A percentile compares a stretch with the other conserved stretches of the same genome.
Evolutionary conservation across 2,329 filamentous ascomycete species (phyloP).

Genomic region (Didymella glomerata): DNA sequence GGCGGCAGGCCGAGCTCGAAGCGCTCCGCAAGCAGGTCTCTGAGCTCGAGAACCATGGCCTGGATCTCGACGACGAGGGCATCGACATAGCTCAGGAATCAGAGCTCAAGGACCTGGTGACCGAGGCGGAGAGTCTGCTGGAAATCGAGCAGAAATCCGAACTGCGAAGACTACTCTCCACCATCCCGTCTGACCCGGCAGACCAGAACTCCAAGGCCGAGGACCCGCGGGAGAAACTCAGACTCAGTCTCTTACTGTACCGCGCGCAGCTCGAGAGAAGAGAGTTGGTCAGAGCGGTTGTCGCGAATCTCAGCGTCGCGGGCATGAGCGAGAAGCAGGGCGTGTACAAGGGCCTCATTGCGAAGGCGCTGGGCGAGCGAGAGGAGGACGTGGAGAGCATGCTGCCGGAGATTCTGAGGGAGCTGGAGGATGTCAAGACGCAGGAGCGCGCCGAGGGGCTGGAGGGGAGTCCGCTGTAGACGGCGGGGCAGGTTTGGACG

Average conservation of each 20-base stretch:
- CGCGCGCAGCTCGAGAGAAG: slow-evolving; percentile 67
- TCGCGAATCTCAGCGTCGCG: slow-evolving; percentile 71
- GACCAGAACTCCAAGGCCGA: slow-evolving; percentile 11
- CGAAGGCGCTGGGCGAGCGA: slow-evolving; percentile 71
- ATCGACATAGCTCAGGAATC: slow-evolving; percentile 47
- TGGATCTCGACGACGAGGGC: slow-evolving; percentile 46
- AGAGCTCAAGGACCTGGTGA: slow-evolving; percentile 49
- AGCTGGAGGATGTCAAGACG: slow-evolving; percentile 59
- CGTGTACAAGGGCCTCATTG: slow-evolving; percentile 74
- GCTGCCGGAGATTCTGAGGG: slow-evolving; percentile 59
- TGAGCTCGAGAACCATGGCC: slow-evolving; percentile 56
- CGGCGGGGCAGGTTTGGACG: too few species aligned
- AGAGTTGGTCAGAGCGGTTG: slow-evolving; percentile 71
- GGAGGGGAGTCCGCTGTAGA: slow-evolving; percentile 43
- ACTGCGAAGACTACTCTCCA: slow-evolving; percentile 45
- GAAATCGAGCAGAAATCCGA: slow-evolving; percentile 56
- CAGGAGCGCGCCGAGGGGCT: slow-evolving; percentile 48
- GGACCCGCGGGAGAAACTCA: slow-evolving; percentile 58
- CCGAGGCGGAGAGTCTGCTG: slow-evolving; percentile 54
- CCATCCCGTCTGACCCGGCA: slow-evolving; percentile 42
- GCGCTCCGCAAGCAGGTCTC: slow-evolving; percentile 66
- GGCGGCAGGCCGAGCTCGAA: slow-evolving; percentile 73
- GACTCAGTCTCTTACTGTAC: slow-evolving; percentile 66
- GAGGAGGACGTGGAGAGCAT: slow-evolving; percentile 74
- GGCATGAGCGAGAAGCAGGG: slow-evolving; percentile 77